Base-by-base conservation (phyloP, 441 rosid species). In the Rhodomyrtus psidioides region DNA sequence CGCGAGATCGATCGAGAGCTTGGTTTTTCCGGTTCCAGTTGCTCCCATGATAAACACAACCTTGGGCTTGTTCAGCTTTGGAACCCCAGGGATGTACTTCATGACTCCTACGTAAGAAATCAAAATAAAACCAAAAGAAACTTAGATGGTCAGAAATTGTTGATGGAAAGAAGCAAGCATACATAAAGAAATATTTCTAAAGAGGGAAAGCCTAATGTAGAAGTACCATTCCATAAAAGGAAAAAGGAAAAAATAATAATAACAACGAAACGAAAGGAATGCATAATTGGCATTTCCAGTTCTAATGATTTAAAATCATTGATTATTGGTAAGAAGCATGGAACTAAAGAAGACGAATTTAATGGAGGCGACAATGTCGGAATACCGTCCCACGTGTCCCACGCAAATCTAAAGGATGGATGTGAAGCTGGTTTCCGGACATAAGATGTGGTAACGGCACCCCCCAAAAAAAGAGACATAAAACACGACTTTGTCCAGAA, bases 21-120 rank as follows among this genome's bases (percentile, higher is more conserved):
- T 75, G 10, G 86, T 54, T 44, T 85, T 85, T 13, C 86, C 86
- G 83, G 86, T 85, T 46, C 86, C 86, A 5, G 86, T 85, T 39
- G 86, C 75, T 24, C 86, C 86, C 86, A 85, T 39, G 54, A 85
- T 70, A 44, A 55, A 54, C 42, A 85, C 83, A 0, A 76, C 65
- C 42, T 85, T 85, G 21, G 57, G 53, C 84, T 39, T 83, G 57
- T 57, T 39, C 85, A 55, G 91, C 90, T 86, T 93, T 90, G 86
- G 87, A 84, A 93, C 42, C 93, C 81, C 93, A 82, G 89, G 92
- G 89, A 84, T 95, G 99, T 96, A 53, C 12, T 54, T 39, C 79
- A 70, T 70, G 49, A 39, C n/a, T 39, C 12, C n/a, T 12, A 21
- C 21, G 49, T 30, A 62, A 62, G 42, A 12, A 17, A 1, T 62